Evolutionary conservation across 805 yeast genomes (phyloP), one percentile per base, ranked within the genome.

Genomic region (Monosporozyma yasuniensis): DNA sequence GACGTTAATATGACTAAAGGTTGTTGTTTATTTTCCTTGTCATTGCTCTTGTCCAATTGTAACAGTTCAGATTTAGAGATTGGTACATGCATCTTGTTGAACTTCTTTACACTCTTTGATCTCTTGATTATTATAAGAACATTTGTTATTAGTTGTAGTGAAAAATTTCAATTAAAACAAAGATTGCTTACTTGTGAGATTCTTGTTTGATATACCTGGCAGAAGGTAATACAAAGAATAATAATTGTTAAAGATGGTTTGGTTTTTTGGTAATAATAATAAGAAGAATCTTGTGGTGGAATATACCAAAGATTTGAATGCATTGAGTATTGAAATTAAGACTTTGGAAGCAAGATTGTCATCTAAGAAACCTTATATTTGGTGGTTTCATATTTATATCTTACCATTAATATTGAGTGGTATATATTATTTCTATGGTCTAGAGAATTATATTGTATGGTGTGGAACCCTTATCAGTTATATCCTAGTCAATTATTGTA

Each of bases 1-100:
- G 81, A 75, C 0, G 90, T 64, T 9, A 48, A 46, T 6, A 63
- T 53, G 5, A 57, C 42, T 14, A 39, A 21, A 45, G 30, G 56
- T 46, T 42, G 57, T 58, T 18, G 48, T 55, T 10, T 47, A 50
- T 16, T 21, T 19, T 3, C 23, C 8, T 16, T 16, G 7, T 37
- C 38, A 35, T n/a, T 4, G 9, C 27, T 25, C 7, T 4, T 4
- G 27, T 27, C 14, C 28, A 32, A 30, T 19, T 21, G 39, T n/a
- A 44, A 21, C 27, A 14, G 14, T 30, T 44, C 28, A 16, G 35
- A 30, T 19, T 44, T 44, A 8, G 46, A 30, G 38, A 44, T 44
- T 21, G 35, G 39, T 3, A 44, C 46, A 6, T 39, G 42, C 42
- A 39, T 37, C 12, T 9, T 18, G 11, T 22, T n/a, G 16, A n/a